These are phyloP conservation scores for Malus hybrid DNA, from an alignment of 331 rosid genomes.

Conservation along the genomic window DNA sequence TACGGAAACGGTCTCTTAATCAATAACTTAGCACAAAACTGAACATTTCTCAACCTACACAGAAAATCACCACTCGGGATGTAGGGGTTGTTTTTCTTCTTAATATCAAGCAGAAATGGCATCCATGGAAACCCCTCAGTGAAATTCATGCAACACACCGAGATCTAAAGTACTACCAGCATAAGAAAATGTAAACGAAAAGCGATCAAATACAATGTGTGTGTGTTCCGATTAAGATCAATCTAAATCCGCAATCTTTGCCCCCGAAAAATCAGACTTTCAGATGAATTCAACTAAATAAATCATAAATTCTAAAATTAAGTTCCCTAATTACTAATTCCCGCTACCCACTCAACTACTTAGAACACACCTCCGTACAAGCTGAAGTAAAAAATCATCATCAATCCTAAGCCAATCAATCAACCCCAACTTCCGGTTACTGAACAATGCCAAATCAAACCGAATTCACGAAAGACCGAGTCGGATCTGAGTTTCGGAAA, in stretches of 20 bases:
- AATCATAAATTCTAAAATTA: neutral
- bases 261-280: neutral
- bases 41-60: neutral
- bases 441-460: slow-evolving; percentile 7
- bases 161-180: neutral
- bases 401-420: neutral
- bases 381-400: neutral
- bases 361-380: neutral
- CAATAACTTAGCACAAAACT: neutral
- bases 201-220: neutral
- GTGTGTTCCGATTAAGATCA: neutral
- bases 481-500: slow-evolving; percentile 26
- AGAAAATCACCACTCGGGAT: neutral
- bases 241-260: neutral
- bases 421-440: neutral
- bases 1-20: neutral
- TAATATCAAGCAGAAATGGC: neutral
- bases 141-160: neutral
- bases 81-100: too few relatives aligned
- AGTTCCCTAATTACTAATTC: neutral
- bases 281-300: neutral
- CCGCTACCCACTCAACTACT: neutral
- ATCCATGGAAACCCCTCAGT: neutral
- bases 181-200: neutral
- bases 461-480: neutral